Percentiles rank a stretch among this genome's conserved stretches.
Evolutionary conservation across 805 yeast genomes (phyloP).

Genomic region (Kodamaea lidongshanica): DNA sequence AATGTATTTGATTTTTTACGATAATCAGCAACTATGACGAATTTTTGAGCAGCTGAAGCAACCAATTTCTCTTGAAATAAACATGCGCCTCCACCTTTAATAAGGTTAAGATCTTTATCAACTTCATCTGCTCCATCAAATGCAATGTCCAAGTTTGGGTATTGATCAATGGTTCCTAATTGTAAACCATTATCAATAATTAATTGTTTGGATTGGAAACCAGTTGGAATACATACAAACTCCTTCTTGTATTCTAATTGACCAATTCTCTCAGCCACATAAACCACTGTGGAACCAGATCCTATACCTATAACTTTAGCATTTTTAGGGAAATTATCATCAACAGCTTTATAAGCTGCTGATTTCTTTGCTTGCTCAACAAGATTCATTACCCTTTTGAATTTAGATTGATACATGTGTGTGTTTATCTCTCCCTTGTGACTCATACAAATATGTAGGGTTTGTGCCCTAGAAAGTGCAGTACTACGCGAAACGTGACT

Average conservation of each 20-base stretch:
- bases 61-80: constrained; percentile 93
- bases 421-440: no score
- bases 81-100: constrained; percentile 99
- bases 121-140: constrained; percentile 99
- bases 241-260: constrained; percentile 48
- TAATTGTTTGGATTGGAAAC: constrained; percentile 87
- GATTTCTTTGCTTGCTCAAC: constrained; percentile 80
- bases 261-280: constrained; percentile 90
- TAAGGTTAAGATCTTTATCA: constrained; percentile 71
- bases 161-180: constrained; percentile 79
- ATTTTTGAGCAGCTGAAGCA: constrained; percentile 68
- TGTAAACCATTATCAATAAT: constrained; percentile 74
- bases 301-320: constrained; percentile 88
- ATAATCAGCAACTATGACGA: constrained; percentile 87
- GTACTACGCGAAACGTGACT: no score
- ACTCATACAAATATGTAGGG: no score
- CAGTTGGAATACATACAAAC: constrained; percentile 87
- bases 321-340: constrained; percentile 64
- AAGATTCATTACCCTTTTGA: constrained; percentile 15
- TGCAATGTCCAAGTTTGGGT: constrained; percentile 78
- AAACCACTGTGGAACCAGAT: constrained; percentile 96
- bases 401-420: no score
- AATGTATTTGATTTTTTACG: constrained; percentile 65
- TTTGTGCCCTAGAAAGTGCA: not conserved
- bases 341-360: constrained; percentile 91